Base-by-base conservation (phyloP, 2,329 filamentous ascomycete species). In the Aschersonia sp. region DNA sequence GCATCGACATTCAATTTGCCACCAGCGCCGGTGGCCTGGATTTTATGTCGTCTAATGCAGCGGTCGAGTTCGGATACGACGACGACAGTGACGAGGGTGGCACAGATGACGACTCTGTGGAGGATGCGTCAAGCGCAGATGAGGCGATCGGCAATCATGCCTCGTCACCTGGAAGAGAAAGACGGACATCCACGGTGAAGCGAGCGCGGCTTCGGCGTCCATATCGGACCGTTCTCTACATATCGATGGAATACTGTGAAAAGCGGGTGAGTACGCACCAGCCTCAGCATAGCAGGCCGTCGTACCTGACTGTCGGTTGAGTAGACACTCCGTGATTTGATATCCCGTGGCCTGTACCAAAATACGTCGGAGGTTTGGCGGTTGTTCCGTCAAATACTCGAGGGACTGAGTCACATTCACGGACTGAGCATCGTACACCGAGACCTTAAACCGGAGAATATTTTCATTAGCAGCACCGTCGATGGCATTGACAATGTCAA, bases 161-260 rank as follows among this genome's bases (percentile, higher is more conserved):
- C 5, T 44, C 53, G 11, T 64, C 60, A n/a, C 58, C 60, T 0
- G 55, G 22, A 22, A 57, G 11, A 62, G 57, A 45, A 61, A 62
- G 29, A 58, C 59, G 37, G 56, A 58, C 51, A 14, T 55, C 55
- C 10, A 48, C 61, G 22, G 53, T 58, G 41, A 57, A 61, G 10
- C 54, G 66, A 48, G 52, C 61, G 50, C 50, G 69, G 43, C 65
- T 66, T 41, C 70, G 74, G 48, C 70, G 74, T 42, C 66, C 77
- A 4, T 74, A 77, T 50, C 77, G 77, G 46, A 89, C 84, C 0
- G 82, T 89, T 6, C 73, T 98, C 41, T 98, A 95, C 61, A 97
- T 98, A 48, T 92, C 94, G 51, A 98, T 98, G 92, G 92, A 98
- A 61, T 94, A 95, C 55, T 98, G 92, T 59, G 90, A 97, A 61